phyloP scores from a whole-genome alignment of 1,139 yeast genomes.

The Meyerozyma guilliermondii region DNA sequence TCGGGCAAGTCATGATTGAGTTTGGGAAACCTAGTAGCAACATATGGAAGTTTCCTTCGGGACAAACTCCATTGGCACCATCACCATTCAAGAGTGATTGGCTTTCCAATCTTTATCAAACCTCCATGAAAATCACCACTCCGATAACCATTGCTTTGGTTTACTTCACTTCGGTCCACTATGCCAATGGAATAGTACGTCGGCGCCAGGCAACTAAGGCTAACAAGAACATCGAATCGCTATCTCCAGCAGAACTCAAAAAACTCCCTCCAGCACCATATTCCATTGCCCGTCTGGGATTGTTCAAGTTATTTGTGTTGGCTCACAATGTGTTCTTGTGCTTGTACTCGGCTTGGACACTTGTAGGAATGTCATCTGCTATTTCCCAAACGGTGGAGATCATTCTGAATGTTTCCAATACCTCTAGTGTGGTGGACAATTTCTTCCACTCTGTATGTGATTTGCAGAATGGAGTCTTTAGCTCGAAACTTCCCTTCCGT shows the following conservation, averaged over 20 bases:
- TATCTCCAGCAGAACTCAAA: slow-evolving; percentile 18
- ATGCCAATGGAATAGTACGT: slow-evolving; percentile 40
- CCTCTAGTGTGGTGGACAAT: slow-evolving; percentile 17
- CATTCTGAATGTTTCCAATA: slow-evolving; percentile 18
- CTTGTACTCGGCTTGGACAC: slow-evolving; percentile 68
- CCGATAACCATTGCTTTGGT: slow-evolving; percentile 57
- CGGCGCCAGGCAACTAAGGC: slow-evolving; percentile 30
- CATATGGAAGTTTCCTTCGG: slow-evolving; percentile 29
- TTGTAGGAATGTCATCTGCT: slow-evolving; percentile 57
- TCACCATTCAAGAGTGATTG: slow-evolving; percentile 31
- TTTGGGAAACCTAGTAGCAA: slow-evolving; percentile 35
- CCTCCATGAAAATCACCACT: slow-evolving; percentile 36
- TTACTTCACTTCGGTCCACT: slow-evolving; percentile 58
- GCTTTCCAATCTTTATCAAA: slow-evolving; percentile 22
- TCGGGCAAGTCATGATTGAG: slow-evolving; percentile 22
- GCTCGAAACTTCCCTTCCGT: slow-evolving; percentile 20
- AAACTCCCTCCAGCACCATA: slow-evolving; percentile 54
- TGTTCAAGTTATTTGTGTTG: slow-evolving; percentile 54
- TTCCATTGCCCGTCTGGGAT: slow-evolving; percentile 37
- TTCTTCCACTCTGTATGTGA: slow-evolving; percentile 66
- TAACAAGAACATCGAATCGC: slow-evolving; percentile 16
- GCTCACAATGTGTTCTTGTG: slow-evolving; percentile 62
- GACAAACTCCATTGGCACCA: slow-evolving; percentile 28
- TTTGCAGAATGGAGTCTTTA: slow-evolving; percentile 56
- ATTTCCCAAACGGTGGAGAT: slow-evolving; percentile 35